Percentiles rank a stretch among this genome's conserved stretches.
phyloP scores from a whole-genome alignment of 805 yeast species.

The Maudiozyma serrabonitensis region DNA sequence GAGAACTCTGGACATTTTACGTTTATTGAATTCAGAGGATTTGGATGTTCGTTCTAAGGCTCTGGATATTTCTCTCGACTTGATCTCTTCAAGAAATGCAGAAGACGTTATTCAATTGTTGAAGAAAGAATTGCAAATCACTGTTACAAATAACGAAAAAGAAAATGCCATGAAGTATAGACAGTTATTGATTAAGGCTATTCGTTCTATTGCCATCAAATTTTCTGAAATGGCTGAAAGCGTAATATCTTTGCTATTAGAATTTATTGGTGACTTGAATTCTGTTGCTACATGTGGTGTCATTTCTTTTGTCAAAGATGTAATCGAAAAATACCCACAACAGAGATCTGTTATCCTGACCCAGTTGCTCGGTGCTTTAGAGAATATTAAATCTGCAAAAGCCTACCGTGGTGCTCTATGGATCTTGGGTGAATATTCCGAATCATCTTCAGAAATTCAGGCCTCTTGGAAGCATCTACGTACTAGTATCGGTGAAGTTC shows the following conservation, averaged over 20 bases:
- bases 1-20: slow-evolving; percentile 72
- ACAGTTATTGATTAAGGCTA: slow-evolving; percentile 76
- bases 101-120: slow-evolving; percentile 87
- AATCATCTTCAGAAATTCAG: slow-evolving; percentile 61
- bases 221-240: slow-evolving; percentile 86
- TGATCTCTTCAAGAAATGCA: slow-evolving; percentile 80
- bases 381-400: slow-evolving; percentile 70
- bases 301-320: slow-evolving; percentile 85
- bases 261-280: slow-evolving; percentile 75
- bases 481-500: slow-evolving; percentile 78
- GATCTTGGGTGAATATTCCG: slow-evolving; percentile 89
- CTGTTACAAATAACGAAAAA: slow-evolving; percentile 53
- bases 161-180: slow-evolving; percentile 83
- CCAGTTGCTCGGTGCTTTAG: slow-evolving; percentile 54
- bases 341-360: slow-evolving; percentile 55
- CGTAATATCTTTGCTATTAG: slow-evolving; percentile 81
- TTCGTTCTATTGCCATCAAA: slow-evolving; percentile 78
- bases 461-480: slow-evolving; percentile 83
- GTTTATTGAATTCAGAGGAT: slow-evolving; percentile 81
- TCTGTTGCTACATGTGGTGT: slow-evolving; percentile 83
- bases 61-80: slow-evolving; percentile 67
- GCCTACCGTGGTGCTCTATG: slow-evolving; percentile 90
- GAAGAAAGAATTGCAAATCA: slow-evolving; percentile 78
- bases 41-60: slow-evolving; percentile 86
- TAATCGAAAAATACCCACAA: slow-evolving; percentile 82